Conservation (phyloP, 768 basidiomycete genomes). For the Russula foetens region DNA sequence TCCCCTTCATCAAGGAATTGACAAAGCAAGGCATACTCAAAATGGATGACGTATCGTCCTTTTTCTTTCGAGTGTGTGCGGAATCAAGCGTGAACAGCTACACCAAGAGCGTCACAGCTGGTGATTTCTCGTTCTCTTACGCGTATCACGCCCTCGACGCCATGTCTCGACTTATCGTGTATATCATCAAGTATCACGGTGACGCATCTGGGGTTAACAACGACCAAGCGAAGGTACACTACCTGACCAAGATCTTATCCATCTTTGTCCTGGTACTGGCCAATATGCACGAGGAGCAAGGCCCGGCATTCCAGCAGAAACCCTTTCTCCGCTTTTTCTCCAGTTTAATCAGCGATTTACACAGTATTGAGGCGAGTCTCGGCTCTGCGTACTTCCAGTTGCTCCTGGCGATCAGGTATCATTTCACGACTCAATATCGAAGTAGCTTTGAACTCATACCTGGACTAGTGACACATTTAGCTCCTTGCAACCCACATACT, state of each 20-base stretch:
- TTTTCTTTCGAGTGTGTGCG: constrained; percentile 97
- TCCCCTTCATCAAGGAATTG: constrained; percentile 93
- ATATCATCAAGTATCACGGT: constrained; percentile 99
- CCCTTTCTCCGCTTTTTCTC: constrained; percentile 99
- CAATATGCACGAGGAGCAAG: constrained; percentile 91
- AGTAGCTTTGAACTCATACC: background rate
- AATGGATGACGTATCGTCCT: constrained; percentile 90
- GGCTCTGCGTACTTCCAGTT: constrained; percentile 87
- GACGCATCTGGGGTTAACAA: constrained; percentile 90
- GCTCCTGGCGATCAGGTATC: constrained; percentile 79
- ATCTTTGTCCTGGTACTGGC: constrained; percentile 95
- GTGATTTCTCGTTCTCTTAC: constrained; percentile 60
- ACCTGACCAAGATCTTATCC: constrained; percentile 93
- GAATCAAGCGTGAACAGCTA: constrained; percentile 91
- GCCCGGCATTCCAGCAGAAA: constrained; percentile 86
- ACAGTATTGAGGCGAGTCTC: constrained; percentile 75
- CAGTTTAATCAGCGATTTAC: constrained; percentile 86
- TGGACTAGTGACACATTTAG: constrained; percentile 79
- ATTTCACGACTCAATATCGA: background rate
- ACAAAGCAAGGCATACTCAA: constrained; percentile 96
- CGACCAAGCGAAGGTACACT: constrained; percentile 93
- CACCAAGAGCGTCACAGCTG: constrained; percentile 60
- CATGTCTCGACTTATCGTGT: constrained; percentile 88
- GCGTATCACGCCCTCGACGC: constrained; percentile 94
- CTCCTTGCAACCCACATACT: constrained; percentile 91